A percentile compares a stretch with the other conserved stretches of the same genome.
Evolutionary conservation across 2,329 filamentous ascomycete genomes (phyloP).

Genomic region (Fusarium austroafricanum): DNA sequence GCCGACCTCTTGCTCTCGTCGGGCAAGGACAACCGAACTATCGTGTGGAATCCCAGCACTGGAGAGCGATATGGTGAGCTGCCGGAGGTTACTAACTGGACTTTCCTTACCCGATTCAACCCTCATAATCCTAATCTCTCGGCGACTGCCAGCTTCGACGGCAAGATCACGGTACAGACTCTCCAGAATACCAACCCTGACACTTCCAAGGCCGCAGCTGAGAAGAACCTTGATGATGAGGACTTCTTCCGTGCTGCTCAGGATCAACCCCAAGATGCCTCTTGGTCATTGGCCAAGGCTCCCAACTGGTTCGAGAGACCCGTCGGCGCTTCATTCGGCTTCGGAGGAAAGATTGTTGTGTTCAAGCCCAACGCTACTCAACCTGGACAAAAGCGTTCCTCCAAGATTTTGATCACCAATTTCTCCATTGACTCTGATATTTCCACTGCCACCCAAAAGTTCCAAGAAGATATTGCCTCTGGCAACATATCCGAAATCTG

Average conservation of each 20-base stretch:
- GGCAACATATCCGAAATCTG: conserved; percentile 85
- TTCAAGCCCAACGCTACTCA: conserved; percentile 71
- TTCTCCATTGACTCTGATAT: conserved; percentile 90
- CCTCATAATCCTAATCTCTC: conserved; percentile 92
- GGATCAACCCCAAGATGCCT: conserved; percentile 87
- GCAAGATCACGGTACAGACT: conserved; percentile 93
- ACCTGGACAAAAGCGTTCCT: conserved; percentile 73
- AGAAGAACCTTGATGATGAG: conserved; percentile 83
- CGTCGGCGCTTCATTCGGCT: conserved; percentile 89
- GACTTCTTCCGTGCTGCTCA: conserved; percentile 97
- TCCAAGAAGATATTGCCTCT: conserved; percentile 82
- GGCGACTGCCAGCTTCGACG: conserved; percentile 96
- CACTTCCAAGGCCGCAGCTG: conserved; percentile 72
- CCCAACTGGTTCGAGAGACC: conserved; percentile 93
- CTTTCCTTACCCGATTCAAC: conserved; percentile 94
- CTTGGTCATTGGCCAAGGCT: conserved; percentile 86
- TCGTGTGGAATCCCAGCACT: conserved; percentile 96
- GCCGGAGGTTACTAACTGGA: conserved; percentile 99
- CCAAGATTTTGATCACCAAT: conserved; percentile 85
- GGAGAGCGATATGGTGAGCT: conserved; percentile 91
- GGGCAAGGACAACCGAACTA: conserved; percentile 94
- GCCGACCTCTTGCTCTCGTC: conserved; percentile 89
- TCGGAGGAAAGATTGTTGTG: conserved; percentile 90
- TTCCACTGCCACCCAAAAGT: conserved; percentile 84
- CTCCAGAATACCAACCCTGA: conserved; percentile 92